phyloP scores from a whole-genome alignment of 2,329 filamentous ascomycete species.

The Cercospora zeae-maydis region DNA sequence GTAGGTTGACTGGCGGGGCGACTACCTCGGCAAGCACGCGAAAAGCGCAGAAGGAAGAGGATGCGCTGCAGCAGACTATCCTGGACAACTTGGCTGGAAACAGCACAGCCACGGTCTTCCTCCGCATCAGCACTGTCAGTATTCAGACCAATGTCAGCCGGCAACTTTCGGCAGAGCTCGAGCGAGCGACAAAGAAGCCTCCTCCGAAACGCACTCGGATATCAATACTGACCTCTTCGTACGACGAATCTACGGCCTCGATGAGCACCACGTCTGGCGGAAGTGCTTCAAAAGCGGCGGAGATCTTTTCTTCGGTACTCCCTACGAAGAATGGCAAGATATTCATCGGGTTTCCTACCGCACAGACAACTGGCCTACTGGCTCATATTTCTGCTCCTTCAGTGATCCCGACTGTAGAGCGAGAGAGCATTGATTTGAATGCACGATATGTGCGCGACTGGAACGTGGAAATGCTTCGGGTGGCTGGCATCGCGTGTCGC shows the following conservation, averaged over 20 bases:
- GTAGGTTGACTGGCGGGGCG: constrained; percentile 51
- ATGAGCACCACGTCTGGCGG: constrained; percentile 51
- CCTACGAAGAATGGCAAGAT: constrained; percentile 86
- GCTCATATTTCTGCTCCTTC: constrained; percentile 95
- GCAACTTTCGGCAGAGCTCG: constrained; percentile 77
- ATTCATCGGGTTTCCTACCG: constrained; percentile 96
- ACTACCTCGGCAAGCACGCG: constrained; percentile 48
- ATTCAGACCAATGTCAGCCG: constrained; percentile 71
- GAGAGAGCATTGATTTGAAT: constrained; percentile 94
- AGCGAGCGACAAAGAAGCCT: constrained; percentile 94
- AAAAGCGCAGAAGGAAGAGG: constrained; percentile 61
- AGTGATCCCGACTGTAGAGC: constrained; percentile 93
- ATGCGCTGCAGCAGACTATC: constrained; percentile 58
- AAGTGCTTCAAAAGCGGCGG: constrained; percentile 57
- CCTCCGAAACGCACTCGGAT: constrained; percentile 84
- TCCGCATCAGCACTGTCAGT: constrained; percentile 80
- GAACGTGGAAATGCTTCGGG: constrained; percentile 90
- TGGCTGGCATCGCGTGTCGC: constrained; percentile 83
- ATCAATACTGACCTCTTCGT: constrained; percentile 85
- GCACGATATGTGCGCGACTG: constrained; percentile 90
- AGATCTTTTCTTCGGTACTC: constrained; percentile 86
- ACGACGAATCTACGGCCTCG: constrained; percentile 71
- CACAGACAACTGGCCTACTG: constrained; percentile 90
- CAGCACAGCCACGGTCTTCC: constrained; percentile 76
- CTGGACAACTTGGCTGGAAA: constrained; percentile 67